These are phyloP conservation scores for Pseudogymnoascus sp. DNA, from an alignment of 2,329 filamentous ascomycete genomes.

Conservation along the genomic window DNA sequence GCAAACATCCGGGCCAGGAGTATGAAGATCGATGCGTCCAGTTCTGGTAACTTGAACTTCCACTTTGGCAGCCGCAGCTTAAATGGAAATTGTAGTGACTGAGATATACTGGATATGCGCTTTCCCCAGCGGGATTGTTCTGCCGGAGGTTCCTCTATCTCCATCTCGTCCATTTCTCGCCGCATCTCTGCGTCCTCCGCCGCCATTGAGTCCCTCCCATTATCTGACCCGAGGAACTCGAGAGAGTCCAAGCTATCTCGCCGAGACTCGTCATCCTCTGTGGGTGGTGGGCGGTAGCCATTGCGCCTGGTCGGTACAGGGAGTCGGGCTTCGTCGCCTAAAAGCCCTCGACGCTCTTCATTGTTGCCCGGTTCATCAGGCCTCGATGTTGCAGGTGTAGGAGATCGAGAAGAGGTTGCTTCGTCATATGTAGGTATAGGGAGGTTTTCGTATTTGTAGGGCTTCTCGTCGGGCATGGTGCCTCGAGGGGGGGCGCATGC, in stretches of 20 bases:
- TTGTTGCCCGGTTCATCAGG: conserved; percentile 59
- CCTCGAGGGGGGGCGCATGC: conserved; percentile 6
- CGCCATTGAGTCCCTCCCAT: conserved; percentile 42
- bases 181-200: conserved; percentile 58
- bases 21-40: conserved; percentile 41
- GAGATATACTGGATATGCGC: conserved; percentile 29
- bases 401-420: conserved; percentile 55
- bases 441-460: conserved; percentile 49
- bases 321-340: conserved; percentile 43
- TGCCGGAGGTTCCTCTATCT: conserved; percentile 64
- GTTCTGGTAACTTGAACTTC: conserved; percentile 20
- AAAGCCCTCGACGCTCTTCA: conserved; percentile 69
- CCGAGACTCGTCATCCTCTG: conserved; percentile 64
- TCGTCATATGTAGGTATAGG: conserved; percentile 82
- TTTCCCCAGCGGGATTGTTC: conserved; percentile 32
- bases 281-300: conserved; percentile 73
- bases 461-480: conserved; percentile 43
- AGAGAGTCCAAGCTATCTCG: conserved; percentile 26
- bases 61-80: conserved; percentile 23
- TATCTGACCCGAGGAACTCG: conserved; percentile 45
- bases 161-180: conserved; percentile 82
- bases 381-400: conserved; percentile 53
- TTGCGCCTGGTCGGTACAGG: conserved; percentile 36
- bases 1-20: conserved; percentile 67
- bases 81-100: conserved; percentile 23